Evolutionary conservation across 805 yeast species (phyloP).

Genomic region (Zygoascus ofunaensis): DNA sequence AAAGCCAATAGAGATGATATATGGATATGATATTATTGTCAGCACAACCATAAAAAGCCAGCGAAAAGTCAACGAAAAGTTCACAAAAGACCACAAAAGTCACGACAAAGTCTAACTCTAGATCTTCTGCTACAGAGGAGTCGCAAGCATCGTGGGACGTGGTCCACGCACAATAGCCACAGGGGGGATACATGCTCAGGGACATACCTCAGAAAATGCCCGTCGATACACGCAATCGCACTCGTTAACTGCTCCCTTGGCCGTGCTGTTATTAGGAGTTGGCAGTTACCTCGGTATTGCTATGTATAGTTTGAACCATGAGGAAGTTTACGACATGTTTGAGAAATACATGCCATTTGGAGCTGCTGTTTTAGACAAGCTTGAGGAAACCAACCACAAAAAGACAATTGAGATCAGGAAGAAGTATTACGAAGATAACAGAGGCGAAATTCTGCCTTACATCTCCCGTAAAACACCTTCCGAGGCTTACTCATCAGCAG

Average conservation of each 20-base stretch:
- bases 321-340: constrained; percentile 2
- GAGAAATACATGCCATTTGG: constrained; percentile 17
- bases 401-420: constrained; percentile 7
- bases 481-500: not conserved
- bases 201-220: too few species aligned
- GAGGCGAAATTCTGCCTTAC: constrained; percentile 10
- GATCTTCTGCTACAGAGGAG: not conserved
- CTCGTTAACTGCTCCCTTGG: too few species aligned
- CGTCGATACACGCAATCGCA: too few species aligned
- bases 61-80: too few species aligned
- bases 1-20: too few species aligned
- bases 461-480: constrained; percentile 8
- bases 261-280: not conserved
- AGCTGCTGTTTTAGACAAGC: constrained; percentile 11
- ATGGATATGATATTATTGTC: too few species aligned
- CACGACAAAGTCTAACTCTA: too few species aligned
- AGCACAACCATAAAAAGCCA: not conserved
- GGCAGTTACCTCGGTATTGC: constrained; percentile 5
- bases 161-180: not conserved
- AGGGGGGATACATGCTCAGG: too few species aligned
- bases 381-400: constrained; percentile 16
- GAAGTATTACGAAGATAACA: constrained; percentile 8
- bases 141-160: not conserved
- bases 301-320: constrained; percentile 3
- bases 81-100: too few species aligned